These are phyloP conservation scores for Eucalyptus dawsonii DNA, from an alignment of 345 rosid genomes.

Conservation along the genomic window DNA sequence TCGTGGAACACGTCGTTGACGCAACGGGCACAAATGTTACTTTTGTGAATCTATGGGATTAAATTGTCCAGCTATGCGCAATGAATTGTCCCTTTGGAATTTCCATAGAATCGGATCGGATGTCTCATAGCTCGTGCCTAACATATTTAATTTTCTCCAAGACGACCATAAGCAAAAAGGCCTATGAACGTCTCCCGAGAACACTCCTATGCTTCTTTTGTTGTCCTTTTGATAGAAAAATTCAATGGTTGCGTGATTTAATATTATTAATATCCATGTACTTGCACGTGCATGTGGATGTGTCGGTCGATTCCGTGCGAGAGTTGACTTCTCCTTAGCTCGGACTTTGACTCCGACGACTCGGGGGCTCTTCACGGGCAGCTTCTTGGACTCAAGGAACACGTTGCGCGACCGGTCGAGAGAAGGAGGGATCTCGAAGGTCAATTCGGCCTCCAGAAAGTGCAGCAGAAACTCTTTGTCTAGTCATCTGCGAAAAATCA, in stretches of 20 bases:
- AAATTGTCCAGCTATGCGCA: not conserved
- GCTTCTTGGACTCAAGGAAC: not conserved
- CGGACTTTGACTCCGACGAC: not conserved
- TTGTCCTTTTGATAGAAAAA: not conserved
- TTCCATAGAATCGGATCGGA: not conserved
- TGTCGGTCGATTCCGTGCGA: too few relatives aligned
- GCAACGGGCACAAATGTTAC: not conserved
- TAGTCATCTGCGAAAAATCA: slow-evolving; percentile 65
- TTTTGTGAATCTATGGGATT: too few relatives aligned
- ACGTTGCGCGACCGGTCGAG: not conserved
- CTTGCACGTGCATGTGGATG: too few relatives aligned
- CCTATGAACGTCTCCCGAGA: not conserved
- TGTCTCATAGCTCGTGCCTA: not conserved
- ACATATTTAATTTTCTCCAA: not conserved
- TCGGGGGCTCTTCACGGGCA: not conserved
- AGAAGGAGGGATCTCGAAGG: not conserved
- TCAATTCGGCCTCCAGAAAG: not conserved
- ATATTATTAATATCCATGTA: too few relatives aligned
- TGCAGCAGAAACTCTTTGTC: not conserved
- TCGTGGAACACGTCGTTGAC: not conserved
- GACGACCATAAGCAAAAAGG: not conserved
- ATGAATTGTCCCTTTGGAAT: not conserved
- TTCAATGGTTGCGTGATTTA: too few relatives aligned
- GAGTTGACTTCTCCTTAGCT: too few relatives aligned
- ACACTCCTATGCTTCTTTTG: not conserved